Evolutionary conservation across 192 early-diverging fungal genomes (phyloP).

Genomic region (Coemansia aciculifera): DNA sequence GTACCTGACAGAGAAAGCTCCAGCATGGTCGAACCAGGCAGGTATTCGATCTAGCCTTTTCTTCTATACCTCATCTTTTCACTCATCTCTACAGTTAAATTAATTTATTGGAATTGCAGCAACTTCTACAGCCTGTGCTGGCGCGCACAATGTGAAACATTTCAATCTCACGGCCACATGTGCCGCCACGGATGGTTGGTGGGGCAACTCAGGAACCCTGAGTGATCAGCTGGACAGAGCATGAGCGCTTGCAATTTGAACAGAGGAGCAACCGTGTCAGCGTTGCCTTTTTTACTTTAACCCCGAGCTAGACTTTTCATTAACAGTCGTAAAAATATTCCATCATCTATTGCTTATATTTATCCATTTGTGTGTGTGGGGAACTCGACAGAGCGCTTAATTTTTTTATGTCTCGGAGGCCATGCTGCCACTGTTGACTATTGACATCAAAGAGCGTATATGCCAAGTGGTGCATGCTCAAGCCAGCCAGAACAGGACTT

Average conservation of each 20-base stretch:
- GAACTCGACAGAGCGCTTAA: background rate
- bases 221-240: slow-evolving; percentile 3
- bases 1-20: background rate
- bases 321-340: background rate
- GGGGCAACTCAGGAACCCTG: background rate
- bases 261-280: background rate
- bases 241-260: background rate
- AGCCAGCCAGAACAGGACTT: background rate
- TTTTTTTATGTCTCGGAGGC: background rate
- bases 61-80: background rate
- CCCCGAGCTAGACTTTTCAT: background rate
- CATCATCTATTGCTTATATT: background rate
- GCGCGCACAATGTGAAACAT: slow-evolving; percentile 4
- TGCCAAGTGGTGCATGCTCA: slow-evolving; percentile 25
- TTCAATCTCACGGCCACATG: slow-evolving; percentile 11
- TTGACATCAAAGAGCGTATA: slow-evolving; percentile 49
- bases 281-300: background rate
- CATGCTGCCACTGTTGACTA: slow-evolving; percentile 25
- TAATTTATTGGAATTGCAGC: background rate
- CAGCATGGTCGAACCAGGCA: background rate
- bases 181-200: background rate
- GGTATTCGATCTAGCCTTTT: background rate
- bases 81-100: background rate
- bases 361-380: background rate
- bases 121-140: background rate